These are phyloP conservation scores for Zoysia japonica DNA, from an alignment of 176 grass and related monocot species.

Conservation along the genomic window DNA sequence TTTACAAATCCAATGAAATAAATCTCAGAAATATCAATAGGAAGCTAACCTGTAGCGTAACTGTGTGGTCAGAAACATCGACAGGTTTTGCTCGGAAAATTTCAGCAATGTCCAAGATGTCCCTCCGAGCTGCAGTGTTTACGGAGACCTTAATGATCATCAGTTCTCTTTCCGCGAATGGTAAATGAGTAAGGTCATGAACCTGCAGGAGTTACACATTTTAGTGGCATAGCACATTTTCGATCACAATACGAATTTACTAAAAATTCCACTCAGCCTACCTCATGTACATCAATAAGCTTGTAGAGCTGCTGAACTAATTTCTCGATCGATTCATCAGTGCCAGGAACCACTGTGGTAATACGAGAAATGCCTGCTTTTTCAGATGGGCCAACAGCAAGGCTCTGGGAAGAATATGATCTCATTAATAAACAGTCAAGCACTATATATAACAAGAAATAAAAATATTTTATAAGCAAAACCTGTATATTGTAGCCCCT, in stretches of 20 bases:
- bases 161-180: constrained; percentile 93
- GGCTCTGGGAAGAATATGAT: constrained; percentile 58
- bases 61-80: constrained; percentile 94
- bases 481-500: constrained; percentile 99
- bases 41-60: constrained; percentile 75
- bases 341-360: constrained; percentile 89
- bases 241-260: neutral
- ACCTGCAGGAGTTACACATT: constrained; percentile 50
- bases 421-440: constrained; percentile 15
- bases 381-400: constrained; percentile 89
- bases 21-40: neutral
- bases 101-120: constrained; percentile 87
- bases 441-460: constrained; percentile 17
- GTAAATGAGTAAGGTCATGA: constrained; percentile 72
- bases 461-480: constrained; percentile 6
- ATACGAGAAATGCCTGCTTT: constrained; percentile 82
- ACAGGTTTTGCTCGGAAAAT: constrained; percentile 88
- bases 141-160: constrained; percentile 96
- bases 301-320: constrained; percentile 89
- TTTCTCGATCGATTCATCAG: constrained; percentile 79
- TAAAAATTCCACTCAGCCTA: constrained; percentile 35
- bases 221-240: constrained; percentile 20
- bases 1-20: neutral
- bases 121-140: constrained; percentile 82
- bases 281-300: constrained; percentile 85